Evolutionary conservation across 2,329 filamentous ascomycete species (phyloP).

Genomic region (Ceratocystis diversiconidia): DNA sequence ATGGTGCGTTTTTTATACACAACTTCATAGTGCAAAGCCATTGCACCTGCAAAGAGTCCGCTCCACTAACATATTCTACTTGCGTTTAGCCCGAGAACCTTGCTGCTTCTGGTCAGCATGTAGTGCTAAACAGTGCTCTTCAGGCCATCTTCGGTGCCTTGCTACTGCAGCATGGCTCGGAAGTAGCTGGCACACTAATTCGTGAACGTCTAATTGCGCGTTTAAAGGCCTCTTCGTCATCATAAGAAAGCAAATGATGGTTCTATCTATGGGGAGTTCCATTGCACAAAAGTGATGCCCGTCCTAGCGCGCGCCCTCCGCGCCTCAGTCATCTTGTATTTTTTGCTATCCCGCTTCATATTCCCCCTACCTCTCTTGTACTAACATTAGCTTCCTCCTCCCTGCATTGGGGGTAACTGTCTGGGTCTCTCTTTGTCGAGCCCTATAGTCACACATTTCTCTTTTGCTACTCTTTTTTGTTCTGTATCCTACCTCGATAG

Average conservation of each 20-base stretch:
- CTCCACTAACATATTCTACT: conserved; percentile 12
- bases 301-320: neutral
- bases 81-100: conserved; percentile 46
- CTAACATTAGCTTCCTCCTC: neutral
- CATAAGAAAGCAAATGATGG: neutral
- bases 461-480: neutral
- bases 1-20: conserved; percentile 40
- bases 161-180: conserved; percentile 73
- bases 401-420: neutral
- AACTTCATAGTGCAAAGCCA: neutral
- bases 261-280: neutral
- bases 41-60: conserved; percentile 1
- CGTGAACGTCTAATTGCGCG: conserved; percentile 55
- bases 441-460: neutral
- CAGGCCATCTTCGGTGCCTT: conserved; percentile 81
- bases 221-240: conserved; percentile 5
- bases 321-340: neutral
- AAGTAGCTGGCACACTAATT: conserved; percentile 58
- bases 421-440: neutral
- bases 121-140: conserved; percentile 62
- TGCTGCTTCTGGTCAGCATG: conserved; percentile 54
- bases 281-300: neutral
- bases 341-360: neutral
- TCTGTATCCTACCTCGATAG: conserved; percentile 1
- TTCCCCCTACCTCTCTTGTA: neutral